Evolutionary conservation across 352 stramenopile genomes (phyloP).

Genomic region (Phytophthora pseudosyringae): DNA sequence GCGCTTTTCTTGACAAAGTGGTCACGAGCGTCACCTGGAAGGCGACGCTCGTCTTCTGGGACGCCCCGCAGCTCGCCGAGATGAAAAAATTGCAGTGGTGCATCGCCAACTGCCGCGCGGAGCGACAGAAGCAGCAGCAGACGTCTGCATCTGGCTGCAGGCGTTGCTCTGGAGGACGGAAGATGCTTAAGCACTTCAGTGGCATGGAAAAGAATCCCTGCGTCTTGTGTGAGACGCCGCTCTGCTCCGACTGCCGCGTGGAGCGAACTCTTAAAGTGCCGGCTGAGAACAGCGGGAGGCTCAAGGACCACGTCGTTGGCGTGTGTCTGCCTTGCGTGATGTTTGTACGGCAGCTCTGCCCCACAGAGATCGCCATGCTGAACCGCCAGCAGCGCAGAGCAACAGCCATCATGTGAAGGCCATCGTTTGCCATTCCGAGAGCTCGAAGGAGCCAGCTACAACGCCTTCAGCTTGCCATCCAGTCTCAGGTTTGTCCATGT

Average conservation of each 20-base stretch:
- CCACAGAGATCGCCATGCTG: constrained; percentile 20
- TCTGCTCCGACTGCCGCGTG: constrained; percentile 27
- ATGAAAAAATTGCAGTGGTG: constrained; percentile 37
- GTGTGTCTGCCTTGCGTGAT: constrained; percentile 29
- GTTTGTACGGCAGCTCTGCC: constrained; percentile 23
- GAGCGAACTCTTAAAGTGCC: constrained; percentile 21
- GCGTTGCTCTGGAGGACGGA: constrained; percentile 13
- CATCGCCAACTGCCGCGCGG: constrained; percentile 7
- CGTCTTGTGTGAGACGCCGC: constrained; percentile 7
- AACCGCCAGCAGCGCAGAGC: constrained; percentile 18
- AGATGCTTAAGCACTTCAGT: constrained; percentile 10
- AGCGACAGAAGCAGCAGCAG: constrained; percentile 17
- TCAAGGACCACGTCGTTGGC: constrained; percentile 14
- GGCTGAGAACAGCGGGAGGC: constrained; percentile 12
- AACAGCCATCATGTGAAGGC: constrained; percentile 10
- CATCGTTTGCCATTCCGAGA: not conserved
- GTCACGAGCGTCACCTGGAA: constrained; percentile 18
- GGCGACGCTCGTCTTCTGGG: constrained; percentile 21
- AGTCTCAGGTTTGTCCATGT: too few species aligned
- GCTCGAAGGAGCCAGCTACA: not conserved
- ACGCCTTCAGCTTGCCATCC: too few species aligned
- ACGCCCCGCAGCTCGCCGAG: constrained; percentile 21
- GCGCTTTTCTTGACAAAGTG: constrained; percentile 22
- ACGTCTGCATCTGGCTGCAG: constrained; percentile 11
- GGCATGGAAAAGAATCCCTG: constrained; percentile 18